Percentiles rank a stretch among this genome's conserved stretches.
Conservation (phyloP, 345 rosid genomes). For the Hevea brasiliensis region DNA sequence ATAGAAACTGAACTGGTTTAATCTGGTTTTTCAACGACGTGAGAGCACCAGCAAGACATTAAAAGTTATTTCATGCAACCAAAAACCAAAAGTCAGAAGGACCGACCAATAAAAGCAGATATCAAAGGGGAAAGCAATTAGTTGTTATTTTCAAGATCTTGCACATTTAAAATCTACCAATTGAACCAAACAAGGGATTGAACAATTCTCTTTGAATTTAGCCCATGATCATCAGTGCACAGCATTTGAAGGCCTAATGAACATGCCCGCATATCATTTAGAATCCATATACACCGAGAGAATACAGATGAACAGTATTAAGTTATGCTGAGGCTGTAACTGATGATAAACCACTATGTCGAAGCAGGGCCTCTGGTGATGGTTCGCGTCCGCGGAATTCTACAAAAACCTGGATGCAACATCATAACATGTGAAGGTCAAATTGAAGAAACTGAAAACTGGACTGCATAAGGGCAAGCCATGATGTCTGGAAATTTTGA, state of each 20-base stretch:
- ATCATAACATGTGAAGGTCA: conserved; percentile 11
- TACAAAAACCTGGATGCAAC: conserved; percentile 78
- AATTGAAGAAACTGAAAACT: not conserved
- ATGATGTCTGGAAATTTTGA: no score
- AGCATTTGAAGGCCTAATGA: not conserved
- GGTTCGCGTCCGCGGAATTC: conserved; percentile 91
- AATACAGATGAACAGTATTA: not conserved
- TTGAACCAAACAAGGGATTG: not conserved
- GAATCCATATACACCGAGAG: not conserved
- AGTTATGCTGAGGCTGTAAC: conserved; percentile 41
- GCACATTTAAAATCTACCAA: not conserved
- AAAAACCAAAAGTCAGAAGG: not conserved
- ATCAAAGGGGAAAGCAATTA: not conserved
- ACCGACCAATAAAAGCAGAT: no score
- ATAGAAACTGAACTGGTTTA: no score
- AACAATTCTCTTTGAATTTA: not conserved
- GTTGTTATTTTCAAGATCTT: not conserved
- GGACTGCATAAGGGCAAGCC: not conserved
- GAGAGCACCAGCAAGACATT: no score
- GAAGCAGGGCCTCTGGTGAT: conserved; percentile 80
- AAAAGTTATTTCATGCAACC: not conserved
- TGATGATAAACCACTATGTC: conserved; percentile 75
- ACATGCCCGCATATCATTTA: not conserved
- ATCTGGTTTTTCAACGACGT: no score
- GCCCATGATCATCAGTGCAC: not conserved